Evolutionary conservation across 2,329 filamentous ascomycete species (phyloP).

Genomic region (Clonostachys rhizophaga): DNA sequence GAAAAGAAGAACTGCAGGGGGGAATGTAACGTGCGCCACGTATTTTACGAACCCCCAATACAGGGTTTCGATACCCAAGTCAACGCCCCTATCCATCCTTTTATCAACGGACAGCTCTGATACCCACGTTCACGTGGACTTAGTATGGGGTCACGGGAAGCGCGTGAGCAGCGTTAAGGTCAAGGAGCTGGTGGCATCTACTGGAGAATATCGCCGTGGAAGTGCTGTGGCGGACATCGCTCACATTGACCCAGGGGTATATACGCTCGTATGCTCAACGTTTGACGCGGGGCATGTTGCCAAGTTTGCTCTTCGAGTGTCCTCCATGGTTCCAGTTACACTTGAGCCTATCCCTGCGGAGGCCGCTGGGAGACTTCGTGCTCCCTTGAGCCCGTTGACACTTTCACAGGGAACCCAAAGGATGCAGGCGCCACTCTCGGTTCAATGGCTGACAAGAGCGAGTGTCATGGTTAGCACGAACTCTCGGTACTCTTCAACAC

Average conservation of each 20-base stretch:
- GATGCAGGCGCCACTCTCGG: constrained; percentile 30
- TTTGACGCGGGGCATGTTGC: constrained; percentile 78
- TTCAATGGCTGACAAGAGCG: constrained; percentile 53
- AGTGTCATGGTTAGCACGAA: constrained; percentile 15
- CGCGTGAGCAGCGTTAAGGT: constrained; percentile 65
- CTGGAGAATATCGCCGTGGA: constrained; percentile 82
- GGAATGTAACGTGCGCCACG: constrained; percentile 69
- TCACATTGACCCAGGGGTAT: constrained; percentile 64
- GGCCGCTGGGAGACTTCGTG: constrained; percentile 68
- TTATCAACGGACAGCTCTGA: constrained; percentile 64
- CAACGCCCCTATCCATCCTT: constrained; percentile 65
- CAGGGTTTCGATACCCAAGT: constrained; percentile 51
- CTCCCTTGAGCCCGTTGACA: constrained; percentile 49
- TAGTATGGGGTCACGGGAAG: constrained; percentile 73
- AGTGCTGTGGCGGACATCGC: constrained; percentile 65
- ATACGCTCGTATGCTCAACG: constrained; percentile 87
- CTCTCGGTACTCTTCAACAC: constrained; percentile 37
- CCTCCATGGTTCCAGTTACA: constrained; percentile 51
- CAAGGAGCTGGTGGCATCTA: constrained; percentile 76
- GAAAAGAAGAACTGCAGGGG: constrained; percentile 77
- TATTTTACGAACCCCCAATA: constrained; percentile 92
- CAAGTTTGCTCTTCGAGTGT: constrained; percentile 71
- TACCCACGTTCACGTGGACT: constrained; percentile 76
- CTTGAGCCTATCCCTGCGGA: constrained; percentile 64
- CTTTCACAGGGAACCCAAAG: constrained; percentile 37